Conservation (phyloP, 805 yeast genomes). For the Pichia eremophila region DNA sequence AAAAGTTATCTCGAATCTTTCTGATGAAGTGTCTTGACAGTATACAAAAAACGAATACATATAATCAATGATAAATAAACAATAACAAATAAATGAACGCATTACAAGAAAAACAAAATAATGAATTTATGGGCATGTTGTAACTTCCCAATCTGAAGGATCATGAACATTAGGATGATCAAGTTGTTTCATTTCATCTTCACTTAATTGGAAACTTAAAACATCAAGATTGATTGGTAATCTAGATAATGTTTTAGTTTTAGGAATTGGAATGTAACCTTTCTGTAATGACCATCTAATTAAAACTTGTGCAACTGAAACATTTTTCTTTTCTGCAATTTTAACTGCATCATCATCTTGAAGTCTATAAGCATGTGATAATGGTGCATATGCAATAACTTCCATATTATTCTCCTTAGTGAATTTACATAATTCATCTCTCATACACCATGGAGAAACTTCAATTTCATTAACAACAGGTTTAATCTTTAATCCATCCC, state of each 20-base stretch:
- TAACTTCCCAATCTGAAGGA: slow-evolving; percentile 73
- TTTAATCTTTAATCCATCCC: slow-evolving; percentile 43
- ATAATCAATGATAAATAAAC: too few species aligned
- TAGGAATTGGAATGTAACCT: slow-evolving; percentile 65
- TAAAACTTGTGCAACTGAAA: slow-evolving; percentile 52
- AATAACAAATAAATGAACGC: not conserved
- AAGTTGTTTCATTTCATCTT: slow-evolving; percentile 31
- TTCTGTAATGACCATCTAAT: slow-evolving; percentile 67
- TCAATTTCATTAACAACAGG: slow-evolving; percentile 81
- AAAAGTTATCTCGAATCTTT: too few species aligned
- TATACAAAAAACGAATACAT: too few species aligned
- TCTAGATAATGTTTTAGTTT: slow-evolving; percentile 46
- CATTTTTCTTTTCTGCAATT: slow-evolving; percentile 40
- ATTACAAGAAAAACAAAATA: too few species aligned
- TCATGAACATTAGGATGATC: slow-evolving; percentile 51
- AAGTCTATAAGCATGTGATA: slow-evolving; percentile 49
- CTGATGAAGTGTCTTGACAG: too few species aligned
- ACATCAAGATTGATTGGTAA: slow-evolving; percentile 47
- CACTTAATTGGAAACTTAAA: slow-evolving; percentile 36
- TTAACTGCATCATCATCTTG: slow-evolving; percentile 42
- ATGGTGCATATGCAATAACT: slow-evolving; percentile 75
- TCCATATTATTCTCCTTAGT: slow-evolving; percentile 46
- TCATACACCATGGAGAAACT: slow-evolving; percentile 75
- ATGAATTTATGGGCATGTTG: slow-evolving; percentile 14
- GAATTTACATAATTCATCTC: slow-evolving; percentile 52